Evolutionary conservation across 2,329 filamentous ascomycete genomes (phyloP).

Genomic region (Fusarium nelsonii): DNA sequence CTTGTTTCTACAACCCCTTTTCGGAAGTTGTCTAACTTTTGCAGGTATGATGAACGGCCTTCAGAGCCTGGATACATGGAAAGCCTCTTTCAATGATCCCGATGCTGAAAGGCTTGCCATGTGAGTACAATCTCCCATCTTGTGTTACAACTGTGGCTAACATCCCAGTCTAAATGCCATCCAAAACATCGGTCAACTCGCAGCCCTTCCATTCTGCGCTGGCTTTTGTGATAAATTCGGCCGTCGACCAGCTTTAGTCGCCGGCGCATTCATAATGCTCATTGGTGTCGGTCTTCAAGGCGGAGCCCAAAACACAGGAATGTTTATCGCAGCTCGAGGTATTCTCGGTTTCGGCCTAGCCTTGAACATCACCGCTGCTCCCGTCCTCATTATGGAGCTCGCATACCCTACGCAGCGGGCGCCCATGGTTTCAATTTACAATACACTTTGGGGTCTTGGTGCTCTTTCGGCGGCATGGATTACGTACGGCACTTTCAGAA

Average conservation of each 20-base stretch:
- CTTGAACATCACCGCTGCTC: constrained; percentile 15
- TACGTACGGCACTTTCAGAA: constrained; percentile 18
- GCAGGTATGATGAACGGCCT: constrained; percentile 22
- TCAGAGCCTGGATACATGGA: constrained; percentile 23
- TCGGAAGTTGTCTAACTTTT: neutral
- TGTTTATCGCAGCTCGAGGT: constrained; percentile 21
- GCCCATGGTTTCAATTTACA: constrained; percentile 26
- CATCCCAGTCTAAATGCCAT: constrained; percentile 5
- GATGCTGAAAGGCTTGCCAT: constrained; percentile 19
- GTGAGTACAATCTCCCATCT: neutral
- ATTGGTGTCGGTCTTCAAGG: constrained; percentile 21
- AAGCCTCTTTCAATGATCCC: constrained; percentile 11
- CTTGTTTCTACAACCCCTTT: neutral
- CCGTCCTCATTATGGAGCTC: constrained; percentile 21
- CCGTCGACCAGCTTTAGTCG: constrained; percentile 3
- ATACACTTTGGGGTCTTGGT: constrained; percentile 20
- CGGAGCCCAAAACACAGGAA: constrained; percentile 15
- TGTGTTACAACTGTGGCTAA: neutral
- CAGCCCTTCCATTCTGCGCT: constrained; percentile 19
- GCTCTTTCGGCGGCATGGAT: constrained; percentile 21
- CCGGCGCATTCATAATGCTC: constrained; percentile 18
- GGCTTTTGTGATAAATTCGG: constrained; percentile 20
- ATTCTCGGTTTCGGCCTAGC: constrained; percentile 20
- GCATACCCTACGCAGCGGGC: constrained; percentile 21
- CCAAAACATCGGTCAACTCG: constrained; percentile 22